These are phyloP conservation scores for Pachyrhizus erosus DNA, from an alignment of 306 rosid genomes.

Conservation along the genomic window DNA sequence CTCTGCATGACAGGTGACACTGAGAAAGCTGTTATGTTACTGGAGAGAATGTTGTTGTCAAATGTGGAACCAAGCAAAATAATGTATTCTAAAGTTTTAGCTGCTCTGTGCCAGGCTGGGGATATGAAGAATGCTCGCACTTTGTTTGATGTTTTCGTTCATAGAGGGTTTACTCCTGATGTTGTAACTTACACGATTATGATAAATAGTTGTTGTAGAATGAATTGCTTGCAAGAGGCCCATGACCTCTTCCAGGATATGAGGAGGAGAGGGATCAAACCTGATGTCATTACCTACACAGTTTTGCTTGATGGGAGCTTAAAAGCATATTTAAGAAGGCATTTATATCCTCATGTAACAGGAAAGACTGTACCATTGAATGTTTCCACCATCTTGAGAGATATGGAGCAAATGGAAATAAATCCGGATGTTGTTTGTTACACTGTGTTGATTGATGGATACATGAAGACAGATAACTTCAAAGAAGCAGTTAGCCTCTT, in stretches of 20 bases:
- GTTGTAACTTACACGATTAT: slow-evolving; percentile 72
- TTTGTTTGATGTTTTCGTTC: slow-evolving; percentile 55
- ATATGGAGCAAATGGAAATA: slow-evolving; percentile 64
- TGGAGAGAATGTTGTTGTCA: slow-evolving; percentile 53
- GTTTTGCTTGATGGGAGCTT: slow-evolving; percentile 69
- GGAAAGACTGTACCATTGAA: slow-evolving; percentile 29
- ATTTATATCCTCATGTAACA: slow-evolving; percentile 24
- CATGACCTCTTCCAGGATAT: slow-evolving; percentile 68
- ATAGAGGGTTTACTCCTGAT: slow-evolving; percentile 62
- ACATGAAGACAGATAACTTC: slow-evolving; percentile 57
- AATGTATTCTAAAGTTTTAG: slow-evolving; percentile 62
- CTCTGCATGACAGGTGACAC: slow-evolving; percentile 59
- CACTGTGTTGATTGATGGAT: slow-evolving; percentile 76
- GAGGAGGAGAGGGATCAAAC: slow-evolving; percentile 71
- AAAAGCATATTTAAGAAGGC: slow-evolving; percentile 44
- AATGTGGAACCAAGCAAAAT: slow-evolving; percentile 59
- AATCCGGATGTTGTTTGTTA: slow-evolving; percentile 69
- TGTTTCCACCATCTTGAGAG: slow-evolving; percentile 58
- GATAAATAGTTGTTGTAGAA: slow-evolving; percentile 75
- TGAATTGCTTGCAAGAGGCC: slow-evolving; percentile 65
- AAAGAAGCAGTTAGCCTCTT: slow-evolving; percentile 61
- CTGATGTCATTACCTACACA: slow-evolving; percentile 74
- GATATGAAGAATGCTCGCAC: slow-evolving; percentile 57
- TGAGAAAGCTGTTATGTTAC: slow-evolving; percentile 49
- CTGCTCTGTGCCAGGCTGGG: slow-evolving; percentile 65